A percentile compares a stretch with the other conserved stretches of the same genome.
Conservation (phyloP, 768 basidiomycete species). For the Termitomyces sp. region DNA sequence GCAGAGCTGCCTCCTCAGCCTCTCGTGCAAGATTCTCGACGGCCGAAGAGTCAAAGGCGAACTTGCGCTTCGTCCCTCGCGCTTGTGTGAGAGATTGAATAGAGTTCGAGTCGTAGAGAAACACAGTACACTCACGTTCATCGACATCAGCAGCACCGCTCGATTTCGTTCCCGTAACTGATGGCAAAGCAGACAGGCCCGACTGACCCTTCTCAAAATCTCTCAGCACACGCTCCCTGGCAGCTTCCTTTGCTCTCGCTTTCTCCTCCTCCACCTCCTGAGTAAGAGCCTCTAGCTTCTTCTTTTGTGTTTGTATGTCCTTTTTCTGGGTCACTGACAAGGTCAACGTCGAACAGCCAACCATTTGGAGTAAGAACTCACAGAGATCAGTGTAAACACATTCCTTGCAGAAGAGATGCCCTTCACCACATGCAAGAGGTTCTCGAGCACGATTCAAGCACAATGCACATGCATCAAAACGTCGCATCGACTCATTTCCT, state of each 20-base stretch:
- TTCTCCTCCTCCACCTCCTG: slow-evolving; percentile 81
- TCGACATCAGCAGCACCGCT: slow-evolving; percentile 31
- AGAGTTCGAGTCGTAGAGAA: not conserved
- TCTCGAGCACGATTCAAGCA: slow-evolving; percentile 83
- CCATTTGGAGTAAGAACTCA: slow-evolving; percentile 31
- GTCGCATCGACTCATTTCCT: slow-evolving; percentile 90
- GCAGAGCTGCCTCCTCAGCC: slow-evolving; percentile 86
- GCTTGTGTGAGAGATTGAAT: not conserved
- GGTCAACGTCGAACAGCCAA: slow-evolving; percentile 4
- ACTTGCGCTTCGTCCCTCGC: slow-evolving; percentile 1
- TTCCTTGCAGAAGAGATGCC: slow-evolving; percentile 95
- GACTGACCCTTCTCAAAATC: slow-evolving; percentile 91
- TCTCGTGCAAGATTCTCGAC: slow-evolving; percentile 71
- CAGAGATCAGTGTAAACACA: slow-evolving; percentile 85
- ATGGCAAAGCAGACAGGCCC: slow-evolving; percentile 50
- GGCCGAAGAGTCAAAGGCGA: slow-evolving; percentile 57
- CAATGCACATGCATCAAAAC: slow-evolving; percentile 87
- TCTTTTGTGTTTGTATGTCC: slow-evolving; percentile 90
- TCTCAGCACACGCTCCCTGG: slow-evolving; percentile 81
- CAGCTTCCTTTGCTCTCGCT: slow-evolving; percentile 60
- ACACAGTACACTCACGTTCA: slow-evolving; percentile 21
- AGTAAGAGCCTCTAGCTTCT: slow-evolving; percentile 66
- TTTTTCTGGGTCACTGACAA: slow-evolving; percentile 79
- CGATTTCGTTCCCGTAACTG: slow-evolving; percentile 35
- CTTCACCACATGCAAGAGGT: slow-evolving; percentile 78